Conservation (phyloP, 2,329 filamentous ascomycete genomes). For the Bretziella fagacearum region DNA sequence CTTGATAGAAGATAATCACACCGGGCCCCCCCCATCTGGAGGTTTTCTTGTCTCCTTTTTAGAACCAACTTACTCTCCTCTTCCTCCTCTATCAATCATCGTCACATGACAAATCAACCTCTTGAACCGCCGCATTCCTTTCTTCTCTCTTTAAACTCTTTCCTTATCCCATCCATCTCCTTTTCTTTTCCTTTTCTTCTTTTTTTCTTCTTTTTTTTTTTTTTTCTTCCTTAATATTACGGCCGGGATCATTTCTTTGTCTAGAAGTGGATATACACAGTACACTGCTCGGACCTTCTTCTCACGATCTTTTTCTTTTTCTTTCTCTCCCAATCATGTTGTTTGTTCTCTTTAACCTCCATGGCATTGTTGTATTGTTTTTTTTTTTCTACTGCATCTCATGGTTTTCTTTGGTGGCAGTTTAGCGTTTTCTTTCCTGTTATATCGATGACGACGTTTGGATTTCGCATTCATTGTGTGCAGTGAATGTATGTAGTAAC, state of each 20-base stretch:
- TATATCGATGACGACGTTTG: background rate
- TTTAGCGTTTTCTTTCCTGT: background rate
- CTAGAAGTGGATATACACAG: constrained; percentile 1
- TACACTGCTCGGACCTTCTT: background rate
- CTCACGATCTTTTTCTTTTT: background rate
- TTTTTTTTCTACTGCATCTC: background rate
- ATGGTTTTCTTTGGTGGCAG: background rate
- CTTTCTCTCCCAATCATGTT: background rate
- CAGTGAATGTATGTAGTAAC: too few species aligned
- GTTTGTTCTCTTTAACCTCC: too few species aligned
- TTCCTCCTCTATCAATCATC: too few species aligned
- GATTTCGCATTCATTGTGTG: background rate
- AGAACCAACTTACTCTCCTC: too few species aligned
- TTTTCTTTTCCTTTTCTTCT: background rate
- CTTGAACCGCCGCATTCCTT: too few species aligned
- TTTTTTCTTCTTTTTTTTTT: constrained; percentile 1
- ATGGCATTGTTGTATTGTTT: constrained; percentile 1
- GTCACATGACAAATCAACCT: too few species aligned
- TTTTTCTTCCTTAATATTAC: background rate
- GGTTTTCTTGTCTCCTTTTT: background rate
- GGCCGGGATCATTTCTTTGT: background rate
- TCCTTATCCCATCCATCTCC: background rate
- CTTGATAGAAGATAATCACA: too few species aligned
- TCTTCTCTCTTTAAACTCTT: background rate
- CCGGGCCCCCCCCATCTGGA: too few species aligned